These are phyloP conservation scores for Aspergillus terreus DNA, from an alignment of 2,329 filamentous ascomycete species.

Conservation along the genomic window DNA sequence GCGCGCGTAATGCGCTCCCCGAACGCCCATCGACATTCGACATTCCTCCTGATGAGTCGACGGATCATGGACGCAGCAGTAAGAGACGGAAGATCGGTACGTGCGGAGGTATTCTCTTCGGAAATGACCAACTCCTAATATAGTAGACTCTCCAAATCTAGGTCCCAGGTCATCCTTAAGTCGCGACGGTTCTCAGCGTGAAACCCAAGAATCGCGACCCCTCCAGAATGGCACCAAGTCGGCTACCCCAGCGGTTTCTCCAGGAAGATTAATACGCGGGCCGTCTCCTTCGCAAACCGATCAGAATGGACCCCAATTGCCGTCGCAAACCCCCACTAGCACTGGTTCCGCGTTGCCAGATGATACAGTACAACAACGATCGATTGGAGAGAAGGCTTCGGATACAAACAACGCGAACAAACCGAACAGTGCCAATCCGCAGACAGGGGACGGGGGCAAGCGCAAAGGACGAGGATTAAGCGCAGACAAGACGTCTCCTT, in stretches of 20 bases:
- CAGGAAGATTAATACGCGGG: not conserved
- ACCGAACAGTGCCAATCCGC: constrained; percentile 3
- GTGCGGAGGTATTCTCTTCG: constrained; percentile 8
- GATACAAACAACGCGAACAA: not conserved
- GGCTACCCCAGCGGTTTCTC: not conserved
- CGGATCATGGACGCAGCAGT: constrained; percentile 23
- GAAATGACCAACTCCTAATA: not conserved
- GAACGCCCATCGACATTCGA: constrained; percentile 34
- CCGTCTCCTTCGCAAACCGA: not conserved
- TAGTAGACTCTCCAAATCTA: constrained; percentile 11
- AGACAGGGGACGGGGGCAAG: constrained; percentile 1
- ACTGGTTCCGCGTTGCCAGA: not conserved
- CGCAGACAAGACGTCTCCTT: constrained; percentile 4
- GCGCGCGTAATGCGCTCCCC: constrained; percentile 29
- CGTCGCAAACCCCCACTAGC: not conserved
- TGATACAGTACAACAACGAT: not conserved
- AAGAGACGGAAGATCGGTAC: constrained; percentile 33
- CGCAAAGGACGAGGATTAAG: constrained; percentile 4
- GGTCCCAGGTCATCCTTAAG: constrained; percentile 6
- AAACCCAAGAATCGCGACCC: not conserved
- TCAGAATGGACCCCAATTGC: not conserved
- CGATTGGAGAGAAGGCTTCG: not conserved
- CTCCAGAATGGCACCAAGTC: constrained; percentile 6
- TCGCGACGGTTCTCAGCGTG: not conserved
- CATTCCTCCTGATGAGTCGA: constrained; percentile 29